Conservation (phyloP, 2,329 filamentous ascomycete species). For the Fusarium domesticum region DNA sequence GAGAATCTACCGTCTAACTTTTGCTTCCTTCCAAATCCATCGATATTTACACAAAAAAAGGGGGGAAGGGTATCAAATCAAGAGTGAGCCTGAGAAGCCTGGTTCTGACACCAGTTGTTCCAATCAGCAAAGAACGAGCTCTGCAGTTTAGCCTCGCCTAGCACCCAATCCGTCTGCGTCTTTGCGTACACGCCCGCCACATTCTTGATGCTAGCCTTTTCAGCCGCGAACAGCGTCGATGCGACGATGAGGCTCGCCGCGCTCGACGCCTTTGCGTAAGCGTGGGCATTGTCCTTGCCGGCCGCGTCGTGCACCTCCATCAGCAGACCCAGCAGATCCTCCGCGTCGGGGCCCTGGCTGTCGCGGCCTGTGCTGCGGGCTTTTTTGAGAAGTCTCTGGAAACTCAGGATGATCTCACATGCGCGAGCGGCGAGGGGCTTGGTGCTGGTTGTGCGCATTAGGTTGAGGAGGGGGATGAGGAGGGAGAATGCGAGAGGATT, state of each 20-base stretch:
- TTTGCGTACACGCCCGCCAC: slow-evolving; percentile 63
- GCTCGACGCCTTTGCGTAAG: slow-evolving; percentile 73
- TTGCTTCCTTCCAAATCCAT: slow-evolving; percentile 9
- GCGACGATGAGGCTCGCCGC: slow-evolving; percentile 66
- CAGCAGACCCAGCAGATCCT: slow-evolving; percentile 57
- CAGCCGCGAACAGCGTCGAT: slow-evolving; percentile 55
- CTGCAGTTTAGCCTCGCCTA: slow-evolving; percentile 58
- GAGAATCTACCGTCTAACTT: slow-evolving; percentile 2
- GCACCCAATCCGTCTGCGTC: slow-evolving; percentile 57
- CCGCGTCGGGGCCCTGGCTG: slow-evolving; percentile 37
- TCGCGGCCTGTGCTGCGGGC: slow-evolving; percentile 42
- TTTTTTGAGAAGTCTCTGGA: slow-evolving; percentile 66
- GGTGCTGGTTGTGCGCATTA: slow-evolving; percentile 72
- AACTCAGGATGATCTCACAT: slow-evolving; percentile 67
- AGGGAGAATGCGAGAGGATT: slow-evolving; percentile 66
- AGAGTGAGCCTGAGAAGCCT: slow-evolving; percentile 36
- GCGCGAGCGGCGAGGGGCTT: slow-evolving; percentile 74
- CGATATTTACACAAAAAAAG: neutral
- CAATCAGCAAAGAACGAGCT: slow-evolving; percentile 67
- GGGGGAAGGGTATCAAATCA: slow-evolving; percentile 16
- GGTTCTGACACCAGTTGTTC: slow-evolving; percentile 67
- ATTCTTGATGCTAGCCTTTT: slow-evolving; percentile 50
- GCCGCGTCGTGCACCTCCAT: slow-evolving; percentile 67
- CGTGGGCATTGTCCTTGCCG: slow-evolving; percentile 60
- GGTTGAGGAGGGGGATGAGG: slow-evolving; percentile 71